These are phyloP conservation scores for Cyclotella atomus DNA, from an alignment of 108 stramenopile species.

Conservation along the genomic window DNA sequence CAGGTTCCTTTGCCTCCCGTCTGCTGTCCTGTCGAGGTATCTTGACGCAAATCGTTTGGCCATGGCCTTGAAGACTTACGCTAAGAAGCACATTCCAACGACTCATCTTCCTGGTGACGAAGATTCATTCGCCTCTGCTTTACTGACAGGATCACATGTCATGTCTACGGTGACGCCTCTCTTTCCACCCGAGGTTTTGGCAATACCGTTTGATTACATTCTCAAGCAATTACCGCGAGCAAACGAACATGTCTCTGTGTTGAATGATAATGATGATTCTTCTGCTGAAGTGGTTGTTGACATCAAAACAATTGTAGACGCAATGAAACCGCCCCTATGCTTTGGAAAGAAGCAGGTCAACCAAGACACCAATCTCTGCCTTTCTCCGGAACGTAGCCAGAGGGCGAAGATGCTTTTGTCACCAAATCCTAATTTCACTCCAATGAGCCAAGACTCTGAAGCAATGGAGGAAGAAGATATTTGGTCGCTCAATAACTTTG, in stretches of 20 bases:
- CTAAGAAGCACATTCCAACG: conserved; percentile 54
- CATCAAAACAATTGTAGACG: conserved; percentile 61
- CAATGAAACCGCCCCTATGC: conserved; percentile 80
- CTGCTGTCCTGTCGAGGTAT: conserved; percentile 71
- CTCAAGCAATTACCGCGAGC: conserved; percentile 66
- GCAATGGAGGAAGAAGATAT: conserved; percentile 17
- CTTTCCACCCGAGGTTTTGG: conserved; percentile 71
- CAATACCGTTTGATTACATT: conserved; percentile 77
- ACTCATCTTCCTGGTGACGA: conserved; percentile 36
- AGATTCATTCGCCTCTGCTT: conserved; percentile 61
- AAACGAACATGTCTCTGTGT: conserved; percentile 29
- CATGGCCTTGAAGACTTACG: conserved; percentile 74
- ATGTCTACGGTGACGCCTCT: conserved; percentile 66
- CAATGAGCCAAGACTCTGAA: conserved; percentile 1
- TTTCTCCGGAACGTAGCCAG: conserved; percentile 12
- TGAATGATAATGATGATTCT: conserved; percentile 35
- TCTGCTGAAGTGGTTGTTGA: conserved; percentile 64
- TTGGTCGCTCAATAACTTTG: conserved; percentile 46
- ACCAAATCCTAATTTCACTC: conserved; percentile 32
- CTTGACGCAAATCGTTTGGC: conserved; percentile 84
- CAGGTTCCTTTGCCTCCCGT: conserved; percentile 77
- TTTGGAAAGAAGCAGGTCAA: conserved; percentile 42
- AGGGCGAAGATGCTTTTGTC: conserved; percentile 19
- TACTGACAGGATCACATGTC: conserved; percentile 77
- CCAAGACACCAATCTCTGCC: not conserved